Evolutionary conservation across 352 stramenopile genomes (phyloP).

Genomic region (Saprolegnia diclina): DNA sequence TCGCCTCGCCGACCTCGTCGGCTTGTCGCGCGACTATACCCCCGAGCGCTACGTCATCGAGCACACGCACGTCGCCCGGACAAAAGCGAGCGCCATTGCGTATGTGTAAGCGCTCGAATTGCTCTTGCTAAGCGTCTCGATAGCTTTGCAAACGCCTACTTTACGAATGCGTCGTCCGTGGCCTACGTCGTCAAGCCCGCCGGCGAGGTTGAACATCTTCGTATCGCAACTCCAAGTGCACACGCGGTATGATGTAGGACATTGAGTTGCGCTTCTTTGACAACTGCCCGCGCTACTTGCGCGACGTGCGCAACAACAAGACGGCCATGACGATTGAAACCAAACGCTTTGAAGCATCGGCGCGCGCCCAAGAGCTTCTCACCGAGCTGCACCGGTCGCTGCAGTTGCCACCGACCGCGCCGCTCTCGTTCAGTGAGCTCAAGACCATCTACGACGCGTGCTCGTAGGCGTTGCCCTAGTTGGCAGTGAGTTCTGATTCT

Average conservation of each 20-base stretch:
- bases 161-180: constrained; percentile 42
- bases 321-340: constrained; percentile 36
- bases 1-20: constrained; percentile 26
- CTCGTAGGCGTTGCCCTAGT: constrained; percentile 38
- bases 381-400: constrained; percentile 36
- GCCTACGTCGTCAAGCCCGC: constrained; percentile 45
- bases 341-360: constrained; percentile 35
- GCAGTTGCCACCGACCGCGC: constrained; percentile 31
- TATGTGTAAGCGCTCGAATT: constrained; percentile 30
- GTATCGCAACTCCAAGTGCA: not conserved
- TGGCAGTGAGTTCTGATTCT: not conserved
- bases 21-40: constrained; percentile 33
- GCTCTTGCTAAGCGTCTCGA: not conserved
- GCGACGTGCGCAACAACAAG: constrained; percentile 43
- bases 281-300: constrained; percentile 44
- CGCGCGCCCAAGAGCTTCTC: constrained; percentile 27
- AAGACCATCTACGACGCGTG: constrained; percentile 52
- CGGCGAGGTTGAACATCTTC: constrained; percentile 28
- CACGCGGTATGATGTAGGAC: constrained; percentile 29
- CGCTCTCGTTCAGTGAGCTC: constrained; percentile 40
- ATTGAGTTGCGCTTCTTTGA: constrained; percentile 47
- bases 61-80: constrained; percentile 49
- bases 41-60: constrained; percentile 39
- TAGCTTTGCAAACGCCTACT: constrained; percentile 51
- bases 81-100: constrained; percentile 51